Percentiles rank a stretch among this genome's conserved stretches.
These are phyloP conservation scores for Naematelia aurantialba DNA, from an alignment of 768 basidiomycete species.

Conservation along the genomic window DNA sequence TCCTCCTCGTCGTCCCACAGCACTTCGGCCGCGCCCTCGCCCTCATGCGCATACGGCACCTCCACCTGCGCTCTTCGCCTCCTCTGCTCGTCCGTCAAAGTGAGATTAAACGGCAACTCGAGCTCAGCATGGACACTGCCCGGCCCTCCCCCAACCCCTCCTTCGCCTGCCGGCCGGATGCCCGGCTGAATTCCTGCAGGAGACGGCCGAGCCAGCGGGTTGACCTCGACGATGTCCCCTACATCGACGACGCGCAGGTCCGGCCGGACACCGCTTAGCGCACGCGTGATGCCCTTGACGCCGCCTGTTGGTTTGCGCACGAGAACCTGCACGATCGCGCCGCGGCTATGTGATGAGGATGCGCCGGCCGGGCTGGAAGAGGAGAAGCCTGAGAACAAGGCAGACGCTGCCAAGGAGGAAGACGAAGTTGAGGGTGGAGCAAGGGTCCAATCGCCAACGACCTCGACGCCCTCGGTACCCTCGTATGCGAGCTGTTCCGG, in stretches of 20 bases:
- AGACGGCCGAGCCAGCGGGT: slow-evolving; percentile 51
- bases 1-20: slow-evolving; percentile 38
- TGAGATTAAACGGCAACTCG: slow-evolving; percentile 80
- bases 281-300: slow-evolving; percentile 43
- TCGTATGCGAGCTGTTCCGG: slow-evolving; percentile 50
- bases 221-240: slow-evolving; percentile 54
- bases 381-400: not conserved
- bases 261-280: slow-evolving; percentile 23
- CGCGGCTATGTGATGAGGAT: slow-evolving; percentile 17
- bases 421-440: not conserved
- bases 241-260: not conserved
- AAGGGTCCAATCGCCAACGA: slow-evolving; percentile 24
- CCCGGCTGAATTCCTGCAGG: too few species aligned
- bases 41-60: slow-evolving; percentile 85
- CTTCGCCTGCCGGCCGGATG: not conserved
- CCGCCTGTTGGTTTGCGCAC: slow-evolving; percentile 45
- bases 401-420: not conserved
- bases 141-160: not conserved
- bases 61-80: slow-evolving; percentile 75
- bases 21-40: slow-evolving; percentile 52
- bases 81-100: slow-evolving; percentile 75
- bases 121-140: slow-evolving; percentile 59
- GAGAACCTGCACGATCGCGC: slow-evolving; percentile 61
- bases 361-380: not conserved
- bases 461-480: slow-evolving; percentile 20